phyloP scores from a whole-genome alignment of 2,329 filamentous ascomycete species.

The Mycosphaerella sp. region DNA sequence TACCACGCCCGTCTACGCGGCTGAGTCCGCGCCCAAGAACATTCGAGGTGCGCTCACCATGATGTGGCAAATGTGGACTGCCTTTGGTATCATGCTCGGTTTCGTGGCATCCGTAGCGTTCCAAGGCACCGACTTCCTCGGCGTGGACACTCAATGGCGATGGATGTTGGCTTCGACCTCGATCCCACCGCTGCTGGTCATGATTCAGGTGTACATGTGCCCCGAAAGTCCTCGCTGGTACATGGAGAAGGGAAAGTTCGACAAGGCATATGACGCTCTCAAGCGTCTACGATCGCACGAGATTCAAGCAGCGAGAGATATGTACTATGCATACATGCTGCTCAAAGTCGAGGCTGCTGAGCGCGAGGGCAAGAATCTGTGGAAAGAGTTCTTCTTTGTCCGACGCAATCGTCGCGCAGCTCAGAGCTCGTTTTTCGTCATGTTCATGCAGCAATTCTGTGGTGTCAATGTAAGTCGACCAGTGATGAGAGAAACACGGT shows the following conservation, averaged over 20 bases:
- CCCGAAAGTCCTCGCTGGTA: slow-evolving; percentile 38
- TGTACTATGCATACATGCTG: slow-evolving; percentile 34
- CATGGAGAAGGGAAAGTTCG: slow-evolving; percentile 36
- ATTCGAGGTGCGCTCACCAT: slow-evolving; percentile 43
- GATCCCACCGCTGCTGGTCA: slow-evolving; percentile 31
- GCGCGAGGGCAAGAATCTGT: slow-evolving; percentile 35
- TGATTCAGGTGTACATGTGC: slow-evolving; percentile 36
- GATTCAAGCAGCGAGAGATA: slow-evolving; percentile 38
- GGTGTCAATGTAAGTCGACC: slow-evolving; percentile 8
- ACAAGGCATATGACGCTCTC: slow-evolving; percentile 35
- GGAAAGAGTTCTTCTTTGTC: slow-evolving; percentile 34
- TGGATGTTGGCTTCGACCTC: slow-evolving; percentile 37
- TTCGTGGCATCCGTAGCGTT: slow-evolving; percentile 38
- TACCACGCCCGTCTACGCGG: slow-evolving; percentile 41
- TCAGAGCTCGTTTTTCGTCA: slow-evolving; percentile 31
- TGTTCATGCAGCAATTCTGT: slow-evolving; percentile 33
- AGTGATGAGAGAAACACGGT: not conserved
- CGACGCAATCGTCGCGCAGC: slow-evolving; percentile 30
- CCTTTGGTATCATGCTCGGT: slow-evolving; percentile 43
- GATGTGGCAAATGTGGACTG: slow-evolving; percentile 41
- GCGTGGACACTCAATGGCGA: slow-evolving; percentile 24
- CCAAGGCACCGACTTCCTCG: slow-evolving; percentile 24
- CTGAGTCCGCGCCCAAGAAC: slow-evolving; percentile 35
- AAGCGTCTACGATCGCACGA: slow-evolving; percentile 31
- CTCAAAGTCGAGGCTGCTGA: slow-evolving; percentile 35